Conservation (phyloP, 768 basidiomycete genomes). For the Pleurotus cornucopiae region DNA sequence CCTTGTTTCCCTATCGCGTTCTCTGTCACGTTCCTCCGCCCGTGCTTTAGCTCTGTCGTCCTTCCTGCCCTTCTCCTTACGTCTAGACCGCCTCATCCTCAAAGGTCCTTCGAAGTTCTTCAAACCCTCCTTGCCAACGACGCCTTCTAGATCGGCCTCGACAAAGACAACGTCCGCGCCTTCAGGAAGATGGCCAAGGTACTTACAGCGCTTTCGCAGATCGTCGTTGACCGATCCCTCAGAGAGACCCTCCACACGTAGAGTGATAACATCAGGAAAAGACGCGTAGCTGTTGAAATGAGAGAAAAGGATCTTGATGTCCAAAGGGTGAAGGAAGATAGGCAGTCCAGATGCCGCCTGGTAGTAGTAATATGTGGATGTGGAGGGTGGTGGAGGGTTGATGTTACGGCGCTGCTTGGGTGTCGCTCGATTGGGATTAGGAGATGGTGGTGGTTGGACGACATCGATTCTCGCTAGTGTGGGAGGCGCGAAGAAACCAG, state of each 20-base stretch:
- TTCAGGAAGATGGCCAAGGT: conserved; percentile 88
- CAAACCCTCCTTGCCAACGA: conserved; percentile 73
- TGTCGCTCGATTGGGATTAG: conserved; percentile 29
- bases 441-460: conserved; percentile 7
- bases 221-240: conserved; percentile 90
- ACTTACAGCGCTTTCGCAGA: conserved; percentile 91
- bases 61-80: conserved; percentile 79
- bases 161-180: conserved; percentile 92
- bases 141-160: conserved; percentile 76
- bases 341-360: conserved; percentile 90
- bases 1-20: conserved; percentile 36
- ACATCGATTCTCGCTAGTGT: neutral
- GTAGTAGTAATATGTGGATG: conserved; percentile 93
- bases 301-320: conserved; percentile 87
- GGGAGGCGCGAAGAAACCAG: conserved; percentile 13
- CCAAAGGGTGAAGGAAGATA: conserved; percentile 91
- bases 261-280: conserved; percentile 78
- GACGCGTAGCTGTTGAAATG: conserved; percentile 78
- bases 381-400: conserved; percentile 83
- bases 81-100: conserved; percentile 64
- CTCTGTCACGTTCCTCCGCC: conserved; percentile 75
- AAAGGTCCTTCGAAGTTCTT: conserved; percentile 83
- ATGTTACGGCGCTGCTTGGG: conserved; percentile 71
- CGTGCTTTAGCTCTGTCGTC: conserved; percentile 81
- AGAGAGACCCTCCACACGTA: conserved; percentile 73